Evolutionary conservation across 106 monocot species (phyloP), one percentile per base, ranked within the genome.

Genomic region (Hemerocallis citrina): DNA sequence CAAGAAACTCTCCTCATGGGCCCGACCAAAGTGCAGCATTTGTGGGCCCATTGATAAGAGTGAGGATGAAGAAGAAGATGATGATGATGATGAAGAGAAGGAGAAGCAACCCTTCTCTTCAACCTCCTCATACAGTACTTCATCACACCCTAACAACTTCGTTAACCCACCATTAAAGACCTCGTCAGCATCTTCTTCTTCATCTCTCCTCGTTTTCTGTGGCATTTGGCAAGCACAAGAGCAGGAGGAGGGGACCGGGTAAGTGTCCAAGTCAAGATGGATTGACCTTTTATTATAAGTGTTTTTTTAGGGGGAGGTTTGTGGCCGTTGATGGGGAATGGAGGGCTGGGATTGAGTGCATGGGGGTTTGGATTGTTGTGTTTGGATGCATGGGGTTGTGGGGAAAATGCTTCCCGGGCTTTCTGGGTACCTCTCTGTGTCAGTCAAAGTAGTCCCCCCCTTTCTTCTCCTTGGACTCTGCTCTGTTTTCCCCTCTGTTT

Each of bases 351-450:
- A 47, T 47, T 22, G 47, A 22, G 19, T 47, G 3, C 3, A 4
- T 21, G 19, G 47, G 20, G 47, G 11, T 56, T 56, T 56, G 30
- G 31, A 5, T 16, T 30, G 30, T 32, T 56, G 30, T 34, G 55
- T 21, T 57, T 57, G 57, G 57, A 54, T 32, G 57, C 19, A 57
- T 57, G 35, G 36, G 57, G 57, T 57, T 34, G n/a, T 20, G 57
- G 19, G 57, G 36, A 25, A 27, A 25, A 35, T 19, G 30, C 0
- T 37, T 21, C 8, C 36, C 57, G 34, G 35, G 36, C 34, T 57
- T 56, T 37, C 57, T 36, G 57, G 57, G 21, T 19, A 20, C 36
- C 20, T 16, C 32, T n/a, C n/a, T n/a, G n/a, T 56, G 55, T 52
- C 52, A 52, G 52, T 52, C 52, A 41, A 41, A 41, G 15, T 8